Evolutionary conservation across 129 eudicot species (phyloP), one percentile per base, ranked within the genome.

Genomic region (Rutidosis leptorrhynchoides): DNA sequence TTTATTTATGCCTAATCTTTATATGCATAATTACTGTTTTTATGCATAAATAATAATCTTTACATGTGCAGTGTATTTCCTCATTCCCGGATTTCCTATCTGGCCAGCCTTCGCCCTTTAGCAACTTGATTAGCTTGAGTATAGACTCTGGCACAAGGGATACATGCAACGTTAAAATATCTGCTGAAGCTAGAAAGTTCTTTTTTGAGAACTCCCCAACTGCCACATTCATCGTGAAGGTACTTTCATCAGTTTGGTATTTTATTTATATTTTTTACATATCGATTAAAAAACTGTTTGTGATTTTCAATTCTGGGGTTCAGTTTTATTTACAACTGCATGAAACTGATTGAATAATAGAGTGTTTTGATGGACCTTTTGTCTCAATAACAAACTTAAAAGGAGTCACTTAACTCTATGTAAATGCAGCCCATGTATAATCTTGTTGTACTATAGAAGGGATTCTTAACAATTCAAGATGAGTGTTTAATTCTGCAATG

Each of bases 41-140:
- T 37, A 15, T 65, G 49, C 4, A 25, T n/a, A 23, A 9, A 16
- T 46, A n/a, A n/a, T n/a, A 20, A 17, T 14, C 21, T 19, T 21
- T 21, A 4, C 22, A 7, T 6, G 21, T 67, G 72, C 72, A 67
- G 72, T 67, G 72, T 33, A 12, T 68, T 21, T 68, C 73, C n/a
- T 14, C 53, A 22, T 68, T 33, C 54, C 73, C 73, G 23, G 35
- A 54, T 35, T 33, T 68, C 22, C 4, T 52, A 12, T 20, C 51
- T 7, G 49, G 32, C 12, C 48, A 32, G 32, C 72, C 72, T 51
- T 52, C 72, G 12, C 72, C 62, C 32, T 67, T 67, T 67, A 51
- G 59, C 71, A 48, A 65, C 40, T 48, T 65, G 20, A 65, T 64
- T 64, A 24, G 37, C 57, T 16, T 64, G 27, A 25, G 26, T 64